Evolutionary conservation across 345 rosid species (phyloP).

Genomic region (Lagerstroemia speciosa): DNA sequence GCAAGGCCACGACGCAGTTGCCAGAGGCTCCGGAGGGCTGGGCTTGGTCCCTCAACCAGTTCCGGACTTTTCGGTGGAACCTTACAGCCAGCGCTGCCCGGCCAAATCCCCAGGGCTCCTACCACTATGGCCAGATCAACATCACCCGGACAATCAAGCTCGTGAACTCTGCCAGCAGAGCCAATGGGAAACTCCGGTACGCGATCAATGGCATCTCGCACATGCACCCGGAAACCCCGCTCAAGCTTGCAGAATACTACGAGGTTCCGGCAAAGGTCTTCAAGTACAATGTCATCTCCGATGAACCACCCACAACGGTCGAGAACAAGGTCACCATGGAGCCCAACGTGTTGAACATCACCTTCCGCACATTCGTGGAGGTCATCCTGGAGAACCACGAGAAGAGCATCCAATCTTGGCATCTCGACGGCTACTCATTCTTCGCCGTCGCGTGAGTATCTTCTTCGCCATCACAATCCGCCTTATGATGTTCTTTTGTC

Average conservation of each 20-base stretch:
- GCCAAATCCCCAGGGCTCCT: slow-evolving; percentile 49
- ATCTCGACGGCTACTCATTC: slow-evolving; percentile 44
- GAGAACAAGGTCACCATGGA: slow-evolving; percentile 10
- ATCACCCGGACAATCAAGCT: slow-evolving; percentile 28
- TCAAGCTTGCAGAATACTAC: slow-evolving; percentile 32
- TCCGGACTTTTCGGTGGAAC: slow-evolving; percentile 38
- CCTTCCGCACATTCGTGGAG: slow-evolving; percentile 25
- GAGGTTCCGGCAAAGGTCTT: slow-evolving; percentile 10
- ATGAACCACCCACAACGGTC: slow-evolving; percentile 8
- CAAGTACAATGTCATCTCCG: slow-evolving; percentile 15
- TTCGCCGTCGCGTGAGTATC: slow-evolving; percentile 32
- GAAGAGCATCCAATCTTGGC: slow-evolving; percentile 31
- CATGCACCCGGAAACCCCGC: slow-evolving; percentile 27
- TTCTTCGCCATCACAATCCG: background rate
- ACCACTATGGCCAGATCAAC: slow-evolving; percentile 31
- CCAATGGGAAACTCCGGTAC: slow-evolving; percentile 17
- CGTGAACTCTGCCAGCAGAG: slow-evolving; percentile 17
- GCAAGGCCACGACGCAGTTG: slow-evolving; percentile 21
- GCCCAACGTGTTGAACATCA: slow-evolving; percentile 23
- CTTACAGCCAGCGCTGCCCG: slow-evolving; percentile 33
- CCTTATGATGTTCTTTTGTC: background rate
- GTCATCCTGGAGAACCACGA: slow-evolving; percentile 32
- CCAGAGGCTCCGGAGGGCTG: slow-evolving; percentile 27
- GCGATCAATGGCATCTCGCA: slow-evolving; percentile 35
- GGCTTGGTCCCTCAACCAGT: slow-evolving; percentile 31